phyloP scores from a whole-genome alignment of 805 yeast species.

The Zygosaccharomyces bailii region DNA sequence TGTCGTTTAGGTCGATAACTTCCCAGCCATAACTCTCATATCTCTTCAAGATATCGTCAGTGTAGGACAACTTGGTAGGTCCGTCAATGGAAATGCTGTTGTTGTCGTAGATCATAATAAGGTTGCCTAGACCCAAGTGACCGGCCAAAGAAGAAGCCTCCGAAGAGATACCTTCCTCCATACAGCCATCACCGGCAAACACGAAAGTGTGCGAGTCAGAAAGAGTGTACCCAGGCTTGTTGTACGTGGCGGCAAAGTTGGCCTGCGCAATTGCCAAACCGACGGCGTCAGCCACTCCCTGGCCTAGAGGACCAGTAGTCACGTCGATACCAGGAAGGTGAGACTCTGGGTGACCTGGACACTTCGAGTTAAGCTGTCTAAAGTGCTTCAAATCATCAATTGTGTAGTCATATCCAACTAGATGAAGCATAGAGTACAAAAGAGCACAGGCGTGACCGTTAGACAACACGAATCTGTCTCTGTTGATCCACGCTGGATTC shows the following conservation, averaged over 20 bases:
- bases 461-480: conserved; percentile 92
- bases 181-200: conserved; percentile 95
- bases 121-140: conserved; percentile 87
- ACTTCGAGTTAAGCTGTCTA: conserved; percentile 84
- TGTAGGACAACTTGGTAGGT: conserved; percentile 81
- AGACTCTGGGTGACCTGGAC: conserved; percentile 97
- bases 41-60: conserved; percentile 84
- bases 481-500: conserved; percentile 88
- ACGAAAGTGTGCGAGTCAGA: conserved; percentile 74
- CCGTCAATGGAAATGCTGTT: conserved; percentile 97
- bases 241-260: conserved; percentile 87
- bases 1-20: conserved; percentile 69
- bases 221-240: conserved; percentile 69
- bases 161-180: conserved; percentile 95
- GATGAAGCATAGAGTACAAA: conserved; percentile 77
- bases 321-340: conserved; percentile 93
- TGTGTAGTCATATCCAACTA: conserved; percentile 76
- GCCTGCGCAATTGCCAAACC: conserved; percentile 95
- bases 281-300: conserved; percentile 94
- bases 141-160: conserved; percentile 96
- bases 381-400: conserved; percentile 85
- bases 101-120: conserved; percentile 94
- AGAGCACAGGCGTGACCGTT: conserved; percentile 97
- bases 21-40: conserved; percentile 96
- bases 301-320: conserved; percentile 98